Conservation (phyloP, 2,329 filamentous ascomycete species). For the Teratosphaeria pseudoeucalypti region DNA sequence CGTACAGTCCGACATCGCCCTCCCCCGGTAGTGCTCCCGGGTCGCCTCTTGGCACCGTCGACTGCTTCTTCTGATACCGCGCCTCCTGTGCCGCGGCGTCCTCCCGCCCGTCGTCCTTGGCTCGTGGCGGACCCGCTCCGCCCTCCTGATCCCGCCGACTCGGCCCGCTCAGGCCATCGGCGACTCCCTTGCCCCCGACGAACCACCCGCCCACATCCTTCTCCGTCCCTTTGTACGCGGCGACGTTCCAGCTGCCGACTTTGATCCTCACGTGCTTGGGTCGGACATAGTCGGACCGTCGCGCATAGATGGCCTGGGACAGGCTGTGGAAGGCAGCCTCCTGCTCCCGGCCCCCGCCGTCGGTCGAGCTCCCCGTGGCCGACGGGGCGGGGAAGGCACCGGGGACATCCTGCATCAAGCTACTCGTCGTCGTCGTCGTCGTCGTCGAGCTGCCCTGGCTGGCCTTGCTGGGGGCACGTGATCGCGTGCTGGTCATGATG, state of each 20-base stretch:
- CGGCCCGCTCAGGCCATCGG: slow-evolving; percentile 50
- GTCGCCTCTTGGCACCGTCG: slow-evolving; percentile 37
- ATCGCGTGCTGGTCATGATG: slow-evolving; percentile 2
- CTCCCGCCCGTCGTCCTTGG: slow-evolving; percentile 28
- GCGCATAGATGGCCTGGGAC: slow-evolving; percentile 53
- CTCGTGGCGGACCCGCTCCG: slow-evolving; percentile 8
- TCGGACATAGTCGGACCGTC: slow-evolving; percentile 68
- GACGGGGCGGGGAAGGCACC: slow-evolving; percentile 37
- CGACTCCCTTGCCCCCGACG: slow-evolving; percentile 61
- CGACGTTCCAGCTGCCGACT: slow-evolving; percentile 92
- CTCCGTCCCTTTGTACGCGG: slow-evolving; percentile 71
- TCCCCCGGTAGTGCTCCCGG: slow-evolving; percentile 41
- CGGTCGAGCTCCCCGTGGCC: slow-evolving; percentile 8
- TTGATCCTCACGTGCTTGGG: slow-evolving; percentile 71
- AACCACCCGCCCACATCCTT: slow-evolving; percentile 88
- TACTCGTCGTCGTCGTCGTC: slow-evolving; percentile 11
- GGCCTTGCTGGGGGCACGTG: slow-evolving; percentile 4
- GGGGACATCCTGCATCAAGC: slow-evolving; percentile 36
- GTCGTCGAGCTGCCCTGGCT: slow-evolving; percentile 2
- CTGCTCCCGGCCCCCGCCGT: slow-evolving; percentile 1
- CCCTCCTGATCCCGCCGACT: slow-evolving; percentile 19
- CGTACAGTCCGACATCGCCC: slow-evolving; percentile 76
- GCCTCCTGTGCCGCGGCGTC: slow-evolving; percentile 39
- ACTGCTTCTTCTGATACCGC: slow-evolving; percentile 31
- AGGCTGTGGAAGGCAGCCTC: slow-evolving; percentile 26